These are phyloP conservation scores for Gryganskiella cystojenkinii DNA, from an alignment of 192 early-diverging fungal genomes.

Conservation along the genomic window DNA sequence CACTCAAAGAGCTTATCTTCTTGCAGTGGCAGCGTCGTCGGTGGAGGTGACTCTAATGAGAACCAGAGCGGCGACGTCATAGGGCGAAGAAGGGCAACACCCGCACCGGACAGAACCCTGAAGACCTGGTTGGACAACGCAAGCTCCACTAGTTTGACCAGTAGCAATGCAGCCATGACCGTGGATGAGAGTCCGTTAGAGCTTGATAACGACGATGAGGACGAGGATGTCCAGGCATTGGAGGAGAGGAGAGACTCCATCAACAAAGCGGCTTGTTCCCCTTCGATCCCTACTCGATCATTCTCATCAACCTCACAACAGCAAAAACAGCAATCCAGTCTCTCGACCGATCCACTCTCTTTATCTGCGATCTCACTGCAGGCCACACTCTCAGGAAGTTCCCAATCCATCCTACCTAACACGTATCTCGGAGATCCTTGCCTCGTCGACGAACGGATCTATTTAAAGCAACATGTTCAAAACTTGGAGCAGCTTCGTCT, in stretches of 20 bases:
- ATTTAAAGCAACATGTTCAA: slow-evolving; percentile 38
- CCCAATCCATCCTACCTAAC: slow-evolving; percentile 15
- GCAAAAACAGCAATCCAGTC: not conserved
- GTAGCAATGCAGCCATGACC: not conserved
- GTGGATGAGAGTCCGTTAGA: not conserved
- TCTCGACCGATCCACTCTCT: not conserved
- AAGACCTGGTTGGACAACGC: slow-evolving; percentile 24
- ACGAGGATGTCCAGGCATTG: not conserved
- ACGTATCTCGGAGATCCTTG: slow-evolving; percentile 10
- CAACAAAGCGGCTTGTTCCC: no score
- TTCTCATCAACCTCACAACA: not conserved
- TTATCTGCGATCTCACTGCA: slow-evolving; percentile 7
- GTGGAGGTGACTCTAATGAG: not conserved
- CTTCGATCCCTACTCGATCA: no score
- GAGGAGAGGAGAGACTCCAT: not conserved
- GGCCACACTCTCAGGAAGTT: slow-evolving; percentile 32
- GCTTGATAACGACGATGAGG: not conserved
- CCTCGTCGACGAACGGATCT: slow-evolving; percentile 35
- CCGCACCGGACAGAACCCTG: not conserved
- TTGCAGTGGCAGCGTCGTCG: not conserved
- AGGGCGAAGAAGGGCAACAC: not conserved
- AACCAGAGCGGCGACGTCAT: not conserved
- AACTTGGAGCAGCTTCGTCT: slow-evolving; percentile 14
- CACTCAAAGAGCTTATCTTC: not conserved
- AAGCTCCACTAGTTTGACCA: slow-evolving; percentile 8